These are phyloP conservation scores for Kandelia obovata DNA, from an alignment of 345 rosid species.

Conservation along the genomic window DNA sequence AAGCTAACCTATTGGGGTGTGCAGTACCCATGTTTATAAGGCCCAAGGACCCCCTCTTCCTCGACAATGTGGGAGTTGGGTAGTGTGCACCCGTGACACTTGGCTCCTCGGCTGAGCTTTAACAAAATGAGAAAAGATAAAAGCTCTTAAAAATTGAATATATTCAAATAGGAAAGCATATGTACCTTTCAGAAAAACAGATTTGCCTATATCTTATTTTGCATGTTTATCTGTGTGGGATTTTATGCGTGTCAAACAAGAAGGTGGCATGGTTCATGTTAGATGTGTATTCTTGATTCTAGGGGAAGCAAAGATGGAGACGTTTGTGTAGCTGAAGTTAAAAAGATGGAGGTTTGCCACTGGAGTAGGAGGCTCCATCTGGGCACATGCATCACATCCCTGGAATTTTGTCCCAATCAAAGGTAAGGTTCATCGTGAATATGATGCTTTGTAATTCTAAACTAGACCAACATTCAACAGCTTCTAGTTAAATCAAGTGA, in stretches of 20 bases:
- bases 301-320: constrained; percentile 97
- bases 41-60: too few relatives aligned
- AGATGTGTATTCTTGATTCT: constrained; percentile 8
- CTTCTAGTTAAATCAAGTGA: not conserved
- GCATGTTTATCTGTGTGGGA: not conserved
- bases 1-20: too few relatives aligned
- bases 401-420: constrained; percentile 81
- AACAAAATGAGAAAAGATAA: not conserved
- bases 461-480: not conserved
- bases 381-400: constrained; percentile 59
- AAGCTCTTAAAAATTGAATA: not conserved
- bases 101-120: not conserved
- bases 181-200: not conserved
- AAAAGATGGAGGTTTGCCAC: constrained; percentile 86
- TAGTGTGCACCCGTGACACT: too few relatives aligned
- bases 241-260: not conserved
- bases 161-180: not conserved
- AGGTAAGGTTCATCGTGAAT: constrained; percentile 41
- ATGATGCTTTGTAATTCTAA: not conserved
- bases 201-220: not conserved
- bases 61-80: too few relatives aligned
- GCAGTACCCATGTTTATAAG: too few relatives aligned
- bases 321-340: constrained; percentile 72
- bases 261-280: not conserved
- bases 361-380: constrained; percentile 87